Conservation (phyloP, 257 asterid genomes). For the Gentiana straminea region DNA sequence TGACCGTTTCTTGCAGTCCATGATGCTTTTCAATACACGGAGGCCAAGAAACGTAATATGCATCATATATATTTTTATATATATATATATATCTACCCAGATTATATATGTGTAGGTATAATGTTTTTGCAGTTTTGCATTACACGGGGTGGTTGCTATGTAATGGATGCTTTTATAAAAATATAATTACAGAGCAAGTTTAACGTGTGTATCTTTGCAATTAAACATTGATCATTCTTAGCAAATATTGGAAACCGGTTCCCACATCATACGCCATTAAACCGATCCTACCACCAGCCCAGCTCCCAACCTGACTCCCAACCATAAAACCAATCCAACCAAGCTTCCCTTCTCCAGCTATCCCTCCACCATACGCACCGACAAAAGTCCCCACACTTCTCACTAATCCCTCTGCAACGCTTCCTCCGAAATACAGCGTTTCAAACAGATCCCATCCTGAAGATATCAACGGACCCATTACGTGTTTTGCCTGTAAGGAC, state of each 20-base stretch:
- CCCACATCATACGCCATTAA: constrained; percentile 40
- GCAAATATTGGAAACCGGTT: constrained; percentile 22
- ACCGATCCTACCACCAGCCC: constrained; percentile 51
- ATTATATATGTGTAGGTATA: not conserved
- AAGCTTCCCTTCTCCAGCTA: constrained; percentile 35
- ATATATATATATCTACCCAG: not conserved
- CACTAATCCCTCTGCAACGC: constrained; percentile 30
- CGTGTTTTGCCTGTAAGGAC: constrained; percentile 26
- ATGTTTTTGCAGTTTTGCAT: not conserved
- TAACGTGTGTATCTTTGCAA: too few relatives aligned
- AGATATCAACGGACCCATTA: constrained; percentile 33
- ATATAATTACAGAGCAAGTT: too few relatives aligned
- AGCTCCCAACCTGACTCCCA: constrained; percentile 54
- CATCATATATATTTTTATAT: too few relatives aligned
- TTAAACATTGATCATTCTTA: constrained; percentile 3
- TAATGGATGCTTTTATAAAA: too few relatives aligned
- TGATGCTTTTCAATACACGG: too few relatives aligned
- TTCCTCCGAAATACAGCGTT: constrained; percentile 36
- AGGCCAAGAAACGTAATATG: too few relatives aligned
- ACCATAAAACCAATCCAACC: constrained; percentile 47
- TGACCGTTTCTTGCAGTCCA: too few relatives aligned
- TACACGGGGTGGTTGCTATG: too few relatives aligned
- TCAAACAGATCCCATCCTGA: constrained; percentile 57
- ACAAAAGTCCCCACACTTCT: constrained; percentile 29
- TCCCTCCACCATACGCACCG: constrained; percentile 41